Evolutionary conservation across 345 rosid genomes (phyloP), one percentile per base, ranked within the genome.

Genomic region (Carallia brachiata): DNA sequence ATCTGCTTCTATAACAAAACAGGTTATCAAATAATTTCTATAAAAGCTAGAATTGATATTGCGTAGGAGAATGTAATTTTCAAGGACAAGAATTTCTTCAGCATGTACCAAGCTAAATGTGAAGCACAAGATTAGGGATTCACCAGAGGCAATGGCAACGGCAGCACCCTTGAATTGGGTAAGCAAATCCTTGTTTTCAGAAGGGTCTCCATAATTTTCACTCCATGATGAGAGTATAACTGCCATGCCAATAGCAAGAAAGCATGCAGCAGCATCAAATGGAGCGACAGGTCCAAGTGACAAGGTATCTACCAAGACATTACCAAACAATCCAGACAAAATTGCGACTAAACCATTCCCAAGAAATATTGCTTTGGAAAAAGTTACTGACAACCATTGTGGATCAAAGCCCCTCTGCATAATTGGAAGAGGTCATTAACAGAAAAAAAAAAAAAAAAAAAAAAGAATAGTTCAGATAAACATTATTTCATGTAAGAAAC

Each of bases 251-350:
- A 93, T 89, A 3, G 95, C 92, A 62, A 93, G 93, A 84, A 93
- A 88, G 81, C 96, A 87, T 18, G 96, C 87, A 56, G 97, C 98
- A 9, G 97, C 98, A 74, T 93, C 98, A 78, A 91, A 93, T 65
- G 98, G 98, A 69, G 97, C 90, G 65, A 93, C 98, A 60, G 96
- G 98, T n/a, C 98, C 98, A 59, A 93, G 87, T n/a, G 90, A 69
- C 70, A 93, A 72, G 7, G 92, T 66, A 72, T 86, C 96, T 15
- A 93, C 97, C 7, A 93, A 90, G 48, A 91, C 57, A 83, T 93
- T 91, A 28, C 98, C 96, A 50, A 91, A 87, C 82, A 91, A 77
- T 31, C 98, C 98, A 36, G 97, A 56, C 31, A 93, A 48, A 78
- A 93, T 93, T 64, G 98, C 98, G 48, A 91, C 92, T 69, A 93